phyloP scores from a whole-genome alignment of 345 rosid species.

The Linum usitatissimum region DNA sequence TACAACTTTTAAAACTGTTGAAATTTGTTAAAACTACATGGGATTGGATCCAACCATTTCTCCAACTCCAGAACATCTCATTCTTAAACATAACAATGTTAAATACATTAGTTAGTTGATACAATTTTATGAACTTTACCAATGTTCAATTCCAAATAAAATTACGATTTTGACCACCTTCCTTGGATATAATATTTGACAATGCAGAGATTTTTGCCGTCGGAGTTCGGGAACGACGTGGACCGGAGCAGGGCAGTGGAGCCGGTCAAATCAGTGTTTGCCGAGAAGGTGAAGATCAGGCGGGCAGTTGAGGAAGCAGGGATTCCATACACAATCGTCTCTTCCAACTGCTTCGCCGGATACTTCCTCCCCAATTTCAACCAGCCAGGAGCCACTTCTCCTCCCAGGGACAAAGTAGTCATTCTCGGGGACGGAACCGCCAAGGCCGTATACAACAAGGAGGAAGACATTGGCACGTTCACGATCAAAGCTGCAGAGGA shows the following conservation, averaged over 20 bases:
- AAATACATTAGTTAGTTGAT: too few relatives aligned
- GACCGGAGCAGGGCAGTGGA: conserved; percentile 11
- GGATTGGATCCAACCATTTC: too few relatives aligned
- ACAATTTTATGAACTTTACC: too few relatives aligned
- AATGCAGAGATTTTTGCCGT: conserved; percentile 28
- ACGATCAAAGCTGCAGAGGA: conserved; percentile 24
- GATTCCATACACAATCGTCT: conserved; percentile 26
- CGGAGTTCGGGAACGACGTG: conserved; percentile 23
- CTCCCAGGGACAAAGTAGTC: conserved; percentile 18
- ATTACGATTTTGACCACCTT: too few relatives aligned
- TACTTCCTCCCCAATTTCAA: conserved; percentile 15
- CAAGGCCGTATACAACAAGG: conserved; percentile 9
- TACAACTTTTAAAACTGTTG: neutral
- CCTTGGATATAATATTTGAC: neutral
- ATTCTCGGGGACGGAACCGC: conserved; percentile 20
- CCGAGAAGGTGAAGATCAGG: conserved; percentile 9
- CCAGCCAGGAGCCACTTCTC: conserved; percentile 16
- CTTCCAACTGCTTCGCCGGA: conserved; percentile 15
- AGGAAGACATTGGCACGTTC: conserved; percentile 17
- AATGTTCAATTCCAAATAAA: too few relatives aligned
- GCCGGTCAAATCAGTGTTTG: conserved; percentile 5
- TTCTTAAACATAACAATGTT: too few relatives aligned
- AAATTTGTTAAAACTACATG: too few relatives aligned
- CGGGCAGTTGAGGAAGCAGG: conserved; percentile 21
- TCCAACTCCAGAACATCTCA: too few relatives aligned